These are phyloP conservation scores for Talaromyces proteolyticus DNA, from an alignment of 495 filamentous ascomycete species.

Conservation along the genomic window DNA sequence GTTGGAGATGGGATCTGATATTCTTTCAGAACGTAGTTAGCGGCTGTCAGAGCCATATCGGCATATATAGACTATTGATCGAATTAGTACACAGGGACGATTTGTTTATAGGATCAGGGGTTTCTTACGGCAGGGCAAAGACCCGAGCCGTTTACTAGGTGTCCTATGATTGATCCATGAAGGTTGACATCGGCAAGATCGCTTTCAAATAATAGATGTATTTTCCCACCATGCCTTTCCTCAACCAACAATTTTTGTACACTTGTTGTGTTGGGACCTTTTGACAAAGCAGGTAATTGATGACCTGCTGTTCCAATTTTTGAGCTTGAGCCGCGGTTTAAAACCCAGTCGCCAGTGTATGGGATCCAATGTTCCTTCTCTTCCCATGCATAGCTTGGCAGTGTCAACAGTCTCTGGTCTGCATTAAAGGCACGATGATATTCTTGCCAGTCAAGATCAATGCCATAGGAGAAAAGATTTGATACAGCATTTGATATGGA, in stretches of 20 bases:
- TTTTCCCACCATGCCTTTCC: constrained; percentile 46
- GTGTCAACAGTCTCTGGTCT: constrained; percentile 48
- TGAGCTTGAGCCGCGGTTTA: constrained; percentile 30
- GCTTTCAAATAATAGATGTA: constrained; percentile 56
- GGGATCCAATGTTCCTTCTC: constrained; percentile 67
- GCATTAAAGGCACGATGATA: constrained; percentile 55
- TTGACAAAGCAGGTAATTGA: background rate
- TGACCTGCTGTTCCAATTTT: constrained; percentile 23
- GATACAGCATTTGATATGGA: constrained; percentile 44
- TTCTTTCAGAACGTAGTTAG: constrained; percentile 49
- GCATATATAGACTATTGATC: constrained; percentile 51
- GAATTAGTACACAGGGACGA: background rate
- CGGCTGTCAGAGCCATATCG: constrained; percentile 59
- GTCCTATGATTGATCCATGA: constrained; percentile 55
- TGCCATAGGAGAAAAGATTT: constrained; percentile 50
- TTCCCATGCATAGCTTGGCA: constrained; percentile 64
- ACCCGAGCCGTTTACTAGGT: constrained; percentile 60
- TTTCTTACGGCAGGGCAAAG: constrained; percentile 43
- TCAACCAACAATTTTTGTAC: constrained; percentile 63
- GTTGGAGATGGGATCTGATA: constrained; percentile 27
- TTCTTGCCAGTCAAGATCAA: constrained; percentile 58
- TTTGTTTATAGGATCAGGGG: background rate
- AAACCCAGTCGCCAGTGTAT: constrained; percentile 50
- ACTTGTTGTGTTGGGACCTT: constrained; percentile 32
- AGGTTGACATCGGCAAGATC: constrained; percentile 58